Conservation (phyloP, 1,139 yeast species). For the Hyphopichia buzzinii region DNA sequence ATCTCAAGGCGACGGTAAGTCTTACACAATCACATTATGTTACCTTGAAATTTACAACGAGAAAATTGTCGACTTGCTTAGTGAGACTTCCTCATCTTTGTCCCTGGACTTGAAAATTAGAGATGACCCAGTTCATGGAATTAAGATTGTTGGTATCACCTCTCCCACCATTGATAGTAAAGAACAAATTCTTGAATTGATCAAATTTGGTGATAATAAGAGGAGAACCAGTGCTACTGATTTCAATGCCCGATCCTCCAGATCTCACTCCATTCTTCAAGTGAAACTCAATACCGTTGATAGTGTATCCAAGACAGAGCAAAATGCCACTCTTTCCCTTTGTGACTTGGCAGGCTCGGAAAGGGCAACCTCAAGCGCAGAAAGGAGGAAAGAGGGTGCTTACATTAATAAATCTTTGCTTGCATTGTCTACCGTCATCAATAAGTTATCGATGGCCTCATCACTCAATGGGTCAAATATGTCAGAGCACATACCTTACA, state of each 20-base stretch:
- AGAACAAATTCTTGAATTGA: slow-evolving; percentile 58
- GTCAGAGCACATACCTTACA: slow-evolving; percentile 73
- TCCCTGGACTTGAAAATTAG: slow-evolving; percentile 61
- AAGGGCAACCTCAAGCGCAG: slow-evolving; percentile 77
- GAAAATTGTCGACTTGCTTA: slow-evolving; percentile 69
- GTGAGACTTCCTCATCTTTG: slow-evolving; percentile 13
- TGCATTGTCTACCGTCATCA: slow-evolving; percentile 86
- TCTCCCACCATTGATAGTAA: slow-evolving; percentile 57
- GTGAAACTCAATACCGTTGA: slow-evolving; percentile 53
- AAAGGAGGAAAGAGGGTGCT: slow-evolving; percentile 88
- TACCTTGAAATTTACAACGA: slow-evolving; percentile 93
- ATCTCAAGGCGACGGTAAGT: slow-evolving; percentile 18
- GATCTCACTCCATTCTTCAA: slow-evolving; percentile 91
- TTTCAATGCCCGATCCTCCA: slow-evolving; percentile 77
- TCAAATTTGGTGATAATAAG: slow-evolving; percentile 67
- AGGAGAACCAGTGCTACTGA: slow-evolving; percentile 89
- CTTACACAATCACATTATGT: slow-evolving; percentile 54
- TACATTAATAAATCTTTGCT: slow-evolving; percentile 86
- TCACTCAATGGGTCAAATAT: slow-evolving; percentile 11
- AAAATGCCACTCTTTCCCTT: slow-evolving; percentile 67
- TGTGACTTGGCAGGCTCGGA: slow-evolving; percentile 98
- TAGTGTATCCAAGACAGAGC: slow-evolving; percentile 37
- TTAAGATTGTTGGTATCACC: slow-evolving; percentile 71
- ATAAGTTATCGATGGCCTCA: slow-evolving; percentile 56
- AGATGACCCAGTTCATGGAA: slow-evolving; percentile 73